These are phyloP conservation scores for Gleditsia sinensis DNA, from an alignment of 306 rosid species.

Conservation along the genomic window DNA sequence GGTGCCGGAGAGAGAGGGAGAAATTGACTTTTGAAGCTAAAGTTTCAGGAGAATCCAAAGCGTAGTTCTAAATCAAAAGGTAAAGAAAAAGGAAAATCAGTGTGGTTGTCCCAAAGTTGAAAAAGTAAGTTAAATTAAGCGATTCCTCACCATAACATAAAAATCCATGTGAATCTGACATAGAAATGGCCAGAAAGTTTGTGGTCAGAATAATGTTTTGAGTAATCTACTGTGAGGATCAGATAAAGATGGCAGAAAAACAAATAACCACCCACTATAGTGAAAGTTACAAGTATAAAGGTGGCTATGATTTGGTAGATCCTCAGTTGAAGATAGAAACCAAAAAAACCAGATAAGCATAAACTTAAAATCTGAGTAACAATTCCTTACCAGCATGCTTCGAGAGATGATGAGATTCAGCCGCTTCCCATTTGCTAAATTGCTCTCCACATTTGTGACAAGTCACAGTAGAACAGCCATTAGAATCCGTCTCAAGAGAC, in stretches of 20 bases:
- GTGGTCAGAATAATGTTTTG: slow-evolving; percentile 37
- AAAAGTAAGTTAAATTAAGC: slow-evolving; percentile 4
- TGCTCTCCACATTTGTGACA: slow-evolving; percentile 93
- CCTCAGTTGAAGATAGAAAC: slow-evolving; percentile 7
- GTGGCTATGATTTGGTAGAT: neutral
- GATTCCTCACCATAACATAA: slow-evolving; percentile 24
- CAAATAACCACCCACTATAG: neutral
- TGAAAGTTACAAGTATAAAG: neutral
- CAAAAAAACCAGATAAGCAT: neutral
- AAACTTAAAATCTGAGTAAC: neutral
- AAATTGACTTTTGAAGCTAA: slow-evolving; percentile 2
- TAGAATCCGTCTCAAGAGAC: slow-evolving; percentile 54
- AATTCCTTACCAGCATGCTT: slow-evolving; percentile 77
- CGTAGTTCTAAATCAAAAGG: slow-evolving; percentile 23
- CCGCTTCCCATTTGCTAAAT: slow-evolving; percentile 84
- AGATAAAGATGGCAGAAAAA: neutral
- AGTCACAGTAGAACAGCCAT: slow-evolving; percentile 53
- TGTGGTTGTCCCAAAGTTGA: slow-evolving; percentile 28
- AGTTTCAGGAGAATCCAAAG: slow-evolving; percentile 20
- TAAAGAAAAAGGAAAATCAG: slow-evolving; percentile 24
- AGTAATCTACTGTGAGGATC: slow-evolving; percentile 29
- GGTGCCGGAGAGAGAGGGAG: neutral
- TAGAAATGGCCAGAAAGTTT: slow-evolving; percentile 6
- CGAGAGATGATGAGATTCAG: slow-evolving; percentile 89
- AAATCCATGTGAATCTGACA: slow-evolving; percentile 2